Evolutionary conservation across 257 asterid species (phyloP).

Genomic region (Fraxinus excelsior): DNA sequence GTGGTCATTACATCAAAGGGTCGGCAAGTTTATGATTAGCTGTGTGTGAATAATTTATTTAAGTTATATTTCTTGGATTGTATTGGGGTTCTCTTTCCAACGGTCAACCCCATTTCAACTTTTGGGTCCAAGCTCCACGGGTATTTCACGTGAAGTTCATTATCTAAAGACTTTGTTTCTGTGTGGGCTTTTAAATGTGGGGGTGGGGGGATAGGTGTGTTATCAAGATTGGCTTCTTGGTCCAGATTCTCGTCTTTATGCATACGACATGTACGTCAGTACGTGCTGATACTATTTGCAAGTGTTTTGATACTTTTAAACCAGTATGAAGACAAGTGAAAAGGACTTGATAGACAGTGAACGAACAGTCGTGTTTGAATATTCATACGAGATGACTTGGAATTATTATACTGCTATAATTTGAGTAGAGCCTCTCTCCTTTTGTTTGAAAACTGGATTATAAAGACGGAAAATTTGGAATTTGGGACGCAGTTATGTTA

Average conservation of each 20-base stretch:
- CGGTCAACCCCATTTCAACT: neutral
- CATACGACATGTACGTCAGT: too few species aligned
- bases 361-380: neutral
- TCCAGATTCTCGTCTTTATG: neutral
- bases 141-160: conserved; percentile 38
- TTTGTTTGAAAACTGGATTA: neutral
- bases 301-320: neutral
- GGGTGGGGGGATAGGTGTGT: neutral
- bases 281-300: neutral
- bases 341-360: too few species aligned
- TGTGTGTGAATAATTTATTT: too few species aligned
- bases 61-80: neutral
- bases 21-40: too few species aligned
- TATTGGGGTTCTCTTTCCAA: neutral
- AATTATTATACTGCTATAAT: too few species aligned
- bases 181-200: neutral
- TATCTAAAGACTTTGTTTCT: neutral
- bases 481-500: neutral
- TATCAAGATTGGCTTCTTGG: neutral
- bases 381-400: neutral
- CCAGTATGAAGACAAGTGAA: neutral
- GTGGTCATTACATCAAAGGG: too few species aligned
- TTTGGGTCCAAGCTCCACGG: conserved; percentile 22
- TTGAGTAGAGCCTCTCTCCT: neutral
- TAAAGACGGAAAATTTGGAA: neutral